Evolutionary conservation across 768 basidiomycete genomes (phyloP).

Genomic region (Russula griseocarnosa): DNA sequence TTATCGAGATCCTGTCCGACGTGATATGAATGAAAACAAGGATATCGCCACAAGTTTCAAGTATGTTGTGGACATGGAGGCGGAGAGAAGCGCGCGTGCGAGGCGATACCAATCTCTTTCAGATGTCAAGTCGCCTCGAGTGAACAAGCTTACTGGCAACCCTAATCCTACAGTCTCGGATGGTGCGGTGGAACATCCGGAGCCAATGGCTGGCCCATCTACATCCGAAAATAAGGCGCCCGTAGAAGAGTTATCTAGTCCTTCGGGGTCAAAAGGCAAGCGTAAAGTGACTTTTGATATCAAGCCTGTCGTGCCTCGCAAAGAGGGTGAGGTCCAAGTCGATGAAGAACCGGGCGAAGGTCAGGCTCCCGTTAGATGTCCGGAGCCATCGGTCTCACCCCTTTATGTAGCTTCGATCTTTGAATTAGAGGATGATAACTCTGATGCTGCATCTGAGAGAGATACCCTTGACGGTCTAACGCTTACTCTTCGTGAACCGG

Average conservation of each 20-base stretch:
- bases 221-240: slow-evolving; percentile 11
- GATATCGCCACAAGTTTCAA: slow-evolving; percentile 48
- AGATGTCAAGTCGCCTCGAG: slow-evolving; percentile 12
- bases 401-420: slow-evolving; percentile 59
- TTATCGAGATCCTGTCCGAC: slow-evolving; percentile 39
- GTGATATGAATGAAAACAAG: slow-evolving; percentile 46
- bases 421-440: slow-evolving; percentile 57
- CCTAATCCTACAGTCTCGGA: background rate
- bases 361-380: slow-evolving; percentile 18
- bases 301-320: slow-evolving; percentile 48
- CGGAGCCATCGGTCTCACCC: slow-evolving; percentile 12
- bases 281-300: slow-evolving; percentile 73
- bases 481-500: slow-evolving; percentile 38
- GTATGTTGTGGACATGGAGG: slow-evolving; percentile 45
- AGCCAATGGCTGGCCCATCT: slow-evolving; percentile 10
- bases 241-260: slow-evolving; percentile 19
- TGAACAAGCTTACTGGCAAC: slow-evolving; percentile 23
- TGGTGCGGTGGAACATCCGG: slow-evolving; percentile 1
- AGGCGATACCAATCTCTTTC: slow-evolving; percentile 21
- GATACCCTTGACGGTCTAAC: slow-evolving; percentile 34
- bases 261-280: slow-evolving; percentile 45
- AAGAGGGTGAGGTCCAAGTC: slow-evolving; percentile 30
- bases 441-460: slow-evolving; percentile 34
- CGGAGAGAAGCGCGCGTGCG: slow-evolving; percentile 31
- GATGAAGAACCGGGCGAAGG: slow-evolving; percentile 38